These are phyloP conservation scores for Penicillium sp. DNA, from an alignment of 2,329 filamentous ascomycete genomes.

Conservation along the genomic window DNA sequence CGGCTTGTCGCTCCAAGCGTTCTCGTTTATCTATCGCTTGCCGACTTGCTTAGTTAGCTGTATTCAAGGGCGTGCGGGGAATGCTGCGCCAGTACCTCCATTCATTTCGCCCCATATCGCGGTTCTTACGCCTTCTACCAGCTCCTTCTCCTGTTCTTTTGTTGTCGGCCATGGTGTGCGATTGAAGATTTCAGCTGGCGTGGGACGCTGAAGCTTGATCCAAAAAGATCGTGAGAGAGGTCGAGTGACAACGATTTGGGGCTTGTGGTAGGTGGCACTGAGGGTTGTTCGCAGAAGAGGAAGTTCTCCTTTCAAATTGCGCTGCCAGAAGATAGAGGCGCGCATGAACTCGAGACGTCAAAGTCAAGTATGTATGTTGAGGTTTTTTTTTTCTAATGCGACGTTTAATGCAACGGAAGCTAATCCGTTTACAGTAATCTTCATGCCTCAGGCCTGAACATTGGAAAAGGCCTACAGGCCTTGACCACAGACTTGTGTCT, in stretches of 20 bases:
- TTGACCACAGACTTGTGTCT: too few species aligned
- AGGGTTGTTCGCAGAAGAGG: not conserved
- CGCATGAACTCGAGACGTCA: constrained; percentile 20
- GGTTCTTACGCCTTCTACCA: constrained; percentile 57
- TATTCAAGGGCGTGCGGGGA: constrained; percentile 13
- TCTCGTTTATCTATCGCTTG: constrained; percentile 54
- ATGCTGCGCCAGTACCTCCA: constrained; percentile 56
- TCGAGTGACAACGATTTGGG: not conserved
- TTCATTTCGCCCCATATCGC: constrained; percentile 66
- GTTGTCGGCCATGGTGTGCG: constrained; percentile 36
- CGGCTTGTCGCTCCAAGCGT: constrained; percentile 52
- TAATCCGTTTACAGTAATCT: not conserved
- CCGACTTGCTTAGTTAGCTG: constrained; percentile 55
- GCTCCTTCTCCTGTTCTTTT: constrained; percentile 32
- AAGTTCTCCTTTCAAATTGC: constrained; percentile 15
- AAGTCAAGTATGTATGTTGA: not conserved
- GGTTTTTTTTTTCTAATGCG: not conserved
- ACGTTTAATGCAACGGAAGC: not conserved
- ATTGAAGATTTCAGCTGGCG: constrained; percentile 18
- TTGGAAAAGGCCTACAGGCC: too few species aligned
- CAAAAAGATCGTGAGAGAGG: not conserved
- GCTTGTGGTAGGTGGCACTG: not conserved
- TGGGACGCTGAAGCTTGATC: constrained; percentile 6
- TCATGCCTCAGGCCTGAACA: not conserved
- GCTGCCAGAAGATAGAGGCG: constrained; percentile 20